Base-by-base conservation (phyloP, 208 protist species). In the Trypanosoma vivax region DNA sequence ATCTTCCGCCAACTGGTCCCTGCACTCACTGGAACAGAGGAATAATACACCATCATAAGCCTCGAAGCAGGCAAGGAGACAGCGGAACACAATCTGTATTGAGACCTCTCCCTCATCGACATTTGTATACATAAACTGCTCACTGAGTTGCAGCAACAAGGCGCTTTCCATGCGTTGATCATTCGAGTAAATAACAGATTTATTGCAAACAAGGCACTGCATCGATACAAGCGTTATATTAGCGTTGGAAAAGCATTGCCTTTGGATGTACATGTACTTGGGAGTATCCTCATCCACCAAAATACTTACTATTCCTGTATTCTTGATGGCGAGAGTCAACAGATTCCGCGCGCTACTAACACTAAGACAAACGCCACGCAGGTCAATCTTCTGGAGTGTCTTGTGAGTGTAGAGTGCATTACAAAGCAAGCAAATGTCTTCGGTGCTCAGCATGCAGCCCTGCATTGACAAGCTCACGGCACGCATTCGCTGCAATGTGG, bases 361-460 rank as follows among this genome's bases (percentile, higher is more conserved):
- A 27, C 59, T 67, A 25, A 94, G 53, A 0, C 23, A 5, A 52
- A 86, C 76, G 9, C 79, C 83, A 33, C 83, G 83, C 13, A 94
- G 46, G 28, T 94, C 87, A 14, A 94, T 71, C 38, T 73, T 76
- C 39, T 76, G 54, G 35, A 94, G 52, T 9, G 76, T 76, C 0
- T 71, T 69, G 70, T 94, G 87, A 0, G 38, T 46, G 10, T 30
- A 41, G 31, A 94, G 76, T 2, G 66, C 67, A 23, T 70, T 64
- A 34, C 71, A 72, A 10, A 94, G 55, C 5, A 65, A 39, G 29
- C 40, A 55, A 31, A 86, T 63, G 50, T 86, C 76, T 27, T 86
- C 75, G 4, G 60, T 45, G 30, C 33, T 65, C 3, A 94, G 33
- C 7, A 58, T 65, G 35, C 83, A 89, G 9, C 55, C 61, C 5